Evolutionary conservation across 495 filamentous ascomycete genomes (phyloP).

Genomic region (Tuber brumale): DNA sequence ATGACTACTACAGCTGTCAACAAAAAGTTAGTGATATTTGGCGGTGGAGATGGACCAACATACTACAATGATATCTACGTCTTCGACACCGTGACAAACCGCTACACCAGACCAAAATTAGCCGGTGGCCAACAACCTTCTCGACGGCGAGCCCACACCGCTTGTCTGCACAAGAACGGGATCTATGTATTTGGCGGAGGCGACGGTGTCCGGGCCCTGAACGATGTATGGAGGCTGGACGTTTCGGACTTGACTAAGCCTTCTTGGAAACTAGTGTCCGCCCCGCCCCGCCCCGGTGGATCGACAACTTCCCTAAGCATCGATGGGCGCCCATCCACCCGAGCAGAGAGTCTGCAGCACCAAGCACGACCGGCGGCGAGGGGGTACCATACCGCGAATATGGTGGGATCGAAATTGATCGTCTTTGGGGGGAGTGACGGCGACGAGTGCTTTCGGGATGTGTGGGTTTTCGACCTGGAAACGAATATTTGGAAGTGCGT

Average conservation of each 20-base stretch:
- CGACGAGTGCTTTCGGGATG: constrained; percentile 60
- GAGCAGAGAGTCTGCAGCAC: constrained; percentile 9
- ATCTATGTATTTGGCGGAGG: constrained; percentile 63
- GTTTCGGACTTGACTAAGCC: constrained; percentile 57
- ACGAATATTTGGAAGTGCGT: constrained; percentile 52
- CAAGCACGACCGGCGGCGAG: constrained; percentile 52
- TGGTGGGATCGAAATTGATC: constrained; percentile 62
- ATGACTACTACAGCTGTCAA: constrained; percentile 63
- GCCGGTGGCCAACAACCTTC: constrained; percentile 49
- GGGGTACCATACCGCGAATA: constrained; percentile 63
- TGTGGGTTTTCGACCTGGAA: constrained; percentile 63
- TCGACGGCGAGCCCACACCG: constrained; percentile 57
- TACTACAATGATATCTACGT: constrained; percentile 67
- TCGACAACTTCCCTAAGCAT: constrained; percentile 33
- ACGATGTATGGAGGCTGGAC: constrained; percentile 62
- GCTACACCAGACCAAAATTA: constrained; percentile 54
- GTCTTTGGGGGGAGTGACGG: constrained; percentile 62
- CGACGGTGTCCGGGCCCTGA: constrained; percentile 58
- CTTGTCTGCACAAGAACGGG: constrained; percentile 59
- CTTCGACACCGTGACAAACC: constrained; percentile 58
- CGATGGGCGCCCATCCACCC: constrained; percentile 4
- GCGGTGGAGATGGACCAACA: constrained; percentile 58
- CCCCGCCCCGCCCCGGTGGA: constrained; percentile 24
- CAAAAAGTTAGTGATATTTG: constrained; percentile 61
- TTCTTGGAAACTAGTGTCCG: constrained; percentile 56